Base-by-base conservation (phyloP, 2,329 filamentous ascomycete genomes). In the Fusarium robinianum region DNA sequence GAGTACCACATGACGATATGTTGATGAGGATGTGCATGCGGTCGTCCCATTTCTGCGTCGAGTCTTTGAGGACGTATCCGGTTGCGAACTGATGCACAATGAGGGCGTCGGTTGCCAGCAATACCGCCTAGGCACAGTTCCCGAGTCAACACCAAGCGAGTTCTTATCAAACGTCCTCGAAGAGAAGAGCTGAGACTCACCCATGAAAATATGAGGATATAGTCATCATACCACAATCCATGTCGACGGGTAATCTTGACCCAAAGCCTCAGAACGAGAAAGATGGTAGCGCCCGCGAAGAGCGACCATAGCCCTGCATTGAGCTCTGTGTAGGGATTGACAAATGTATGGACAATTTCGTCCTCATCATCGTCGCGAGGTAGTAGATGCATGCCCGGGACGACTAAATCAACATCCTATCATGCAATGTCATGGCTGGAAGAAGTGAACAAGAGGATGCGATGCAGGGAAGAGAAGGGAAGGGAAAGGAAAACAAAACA, bases 1-100 rank as follows among this genome's bases (percentile, higher is more conserved):
- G 41, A 8, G 65, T 69, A 22, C 66, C 65, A 50, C 65, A 69
- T 2, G 67, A 68, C 3, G 66, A 67, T 9, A 66, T 60, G 49
- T 72, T 75, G 66, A 78, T 77, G 41, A 79, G 51, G 30, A 78
- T 77, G 55, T 75, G 73, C 75, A 78, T 78, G 40, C 68, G 69
- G 49, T 76, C 73, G 45, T 74, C 71, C 76, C 76, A 79, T 12
- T 63, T 55, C n/a, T 72, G 58, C 1, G 64, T 58, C 5, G 64
- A 64, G 48, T 65, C 51, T 18, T 65, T 39, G 23, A 67, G 61
- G 2, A 75, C 68, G 48, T 78, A 78, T 36, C 74, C 75, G 6
- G 70, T 76, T 6, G 70, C 72, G 42, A 73, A 78, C 45, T 78
- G 64, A 33, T 71, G 51, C 2, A 72, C 58, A 40, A 77, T 77